Evolutionary conservation across 2,329 filamentous ascomycete genomes (phyloP).

Genomic region (Hypoxylon sp.): DNA sequence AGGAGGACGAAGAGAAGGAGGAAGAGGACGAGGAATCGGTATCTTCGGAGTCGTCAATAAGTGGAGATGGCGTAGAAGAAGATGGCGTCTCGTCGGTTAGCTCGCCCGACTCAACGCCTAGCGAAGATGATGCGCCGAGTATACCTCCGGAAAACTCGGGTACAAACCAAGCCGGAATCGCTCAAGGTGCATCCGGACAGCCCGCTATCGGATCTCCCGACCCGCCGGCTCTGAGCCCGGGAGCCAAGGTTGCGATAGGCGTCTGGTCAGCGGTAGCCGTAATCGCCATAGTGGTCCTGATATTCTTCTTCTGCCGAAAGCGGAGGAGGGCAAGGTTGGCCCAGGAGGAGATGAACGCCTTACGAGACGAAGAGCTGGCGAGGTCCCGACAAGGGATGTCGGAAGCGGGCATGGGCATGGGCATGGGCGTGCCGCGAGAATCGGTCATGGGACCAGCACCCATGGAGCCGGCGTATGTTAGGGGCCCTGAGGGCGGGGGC

Average conservation of each 20-base stretch:
- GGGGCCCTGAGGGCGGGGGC: conserved; percentile 16
- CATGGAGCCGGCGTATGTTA: conserved; percentile 33
- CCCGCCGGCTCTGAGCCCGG: conserved; percentile 34
- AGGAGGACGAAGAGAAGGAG: conserved; percentile 20
- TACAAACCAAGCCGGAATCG: conserved; percentile 23
- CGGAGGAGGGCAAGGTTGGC: conserved; percentile 28
- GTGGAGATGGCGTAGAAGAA: conserved; percentile 19
- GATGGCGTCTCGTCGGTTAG: conserved; percentile 33
- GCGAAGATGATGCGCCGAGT: conserved; percentile 10
- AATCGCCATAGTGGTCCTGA: conserved; percentile 27
- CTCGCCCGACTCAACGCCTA: conserved; percentile 28
- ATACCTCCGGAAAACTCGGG: background rate
- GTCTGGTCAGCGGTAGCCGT: conserved; percentile 46
- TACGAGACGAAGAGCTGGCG: conserved; percentile 40
- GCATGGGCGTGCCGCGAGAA: background rate
- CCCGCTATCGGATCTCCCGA: conserved; percentile 33
- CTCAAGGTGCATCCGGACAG: conserved; percentile 22
- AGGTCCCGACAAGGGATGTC: conserved; percentile 35
- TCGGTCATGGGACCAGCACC: conserved; percentile 33
- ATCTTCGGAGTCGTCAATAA: conserved; percentile 16
- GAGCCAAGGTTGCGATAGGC: conserved; percentile 46
- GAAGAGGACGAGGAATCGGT: conserved; percentile 23
- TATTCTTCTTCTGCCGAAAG: conserved; percentile 42
- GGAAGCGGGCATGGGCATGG: conserved; percentile 28
- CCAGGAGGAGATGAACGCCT: conserved; percentile 27